These are phyloP conservation scores for Colletotrichum viniferum DNA, from an alignment of 2,329 filamentous ascomycete genomes.

Conservation along the genomic window DNA sequence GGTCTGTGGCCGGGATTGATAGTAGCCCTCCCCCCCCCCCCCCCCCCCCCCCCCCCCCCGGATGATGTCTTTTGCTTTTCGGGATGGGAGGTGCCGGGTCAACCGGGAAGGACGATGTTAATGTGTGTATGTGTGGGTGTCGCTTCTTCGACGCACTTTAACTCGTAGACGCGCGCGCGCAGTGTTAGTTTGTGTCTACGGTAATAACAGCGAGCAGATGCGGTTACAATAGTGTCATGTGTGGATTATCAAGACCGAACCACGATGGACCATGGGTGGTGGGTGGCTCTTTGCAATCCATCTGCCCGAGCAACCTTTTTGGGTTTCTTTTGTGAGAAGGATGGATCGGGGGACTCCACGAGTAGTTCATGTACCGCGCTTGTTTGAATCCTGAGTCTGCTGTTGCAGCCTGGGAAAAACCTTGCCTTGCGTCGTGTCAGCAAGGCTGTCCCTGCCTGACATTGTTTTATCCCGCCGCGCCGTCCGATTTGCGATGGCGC, in stretches of 20 bases:
- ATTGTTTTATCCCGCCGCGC: background rate
- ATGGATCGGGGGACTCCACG: background rate
- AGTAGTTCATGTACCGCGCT: background rate
- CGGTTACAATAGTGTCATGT: background rate
- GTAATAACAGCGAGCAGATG: background rate
- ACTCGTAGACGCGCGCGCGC: background rate
- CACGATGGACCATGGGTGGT: background rate
- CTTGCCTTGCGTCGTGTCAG: background rate
- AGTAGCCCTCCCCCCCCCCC: too few relatives aligned
- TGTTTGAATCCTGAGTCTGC: background rate
- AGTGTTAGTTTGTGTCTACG: background rate
- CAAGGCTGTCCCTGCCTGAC: background rate
- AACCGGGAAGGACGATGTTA: background rate
- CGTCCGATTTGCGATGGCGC: background rate
- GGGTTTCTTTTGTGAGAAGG: background rate
- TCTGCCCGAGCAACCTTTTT: background rate
- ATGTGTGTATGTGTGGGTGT: background rate
- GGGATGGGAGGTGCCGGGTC: background rate
- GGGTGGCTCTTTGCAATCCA: background rate
- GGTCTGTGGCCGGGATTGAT: background rate
- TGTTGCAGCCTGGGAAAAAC: background rate
- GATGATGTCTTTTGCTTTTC: background rate
- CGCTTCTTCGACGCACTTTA: background rate
- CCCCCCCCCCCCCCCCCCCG: too few relatives aligned
- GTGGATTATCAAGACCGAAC: background rate